Percentiles rank a stretch among this genome's conserved stretches.
phyloP scores from a whole-genome alignment of 164 flowering plant genomes.

The Vitis labrusca region DNA sequence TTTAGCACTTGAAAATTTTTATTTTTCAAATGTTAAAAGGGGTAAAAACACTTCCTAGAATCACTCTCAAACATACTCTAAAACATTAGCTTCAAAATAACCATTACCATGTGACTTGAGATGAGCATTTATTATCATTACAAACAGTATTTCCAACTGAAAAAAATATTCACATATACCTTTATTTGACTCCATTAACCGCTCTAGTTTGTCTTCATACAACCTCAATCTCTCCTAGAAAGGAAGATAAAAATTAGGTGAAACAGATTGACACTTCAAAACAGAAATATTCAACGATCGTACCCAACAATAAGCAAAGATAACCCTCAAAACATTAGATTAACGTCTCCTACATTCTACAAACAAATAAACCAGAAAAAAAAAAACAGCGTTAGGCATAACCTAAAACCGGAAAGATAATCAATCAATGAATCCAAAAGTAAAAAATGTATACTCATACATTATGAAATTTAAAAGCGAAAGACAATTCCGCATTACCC shows the following conservation, averaged over 20 bases:
- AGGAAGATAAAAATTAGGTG: slow-evolving; percentile 1
- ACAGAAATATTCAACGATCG: neutral
- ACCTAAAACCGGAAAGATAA: neutral
- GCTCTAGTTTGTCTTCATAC: slow-evolving; percentile 78
- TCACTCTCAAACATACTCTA: no score
- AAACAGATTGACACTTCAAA: neutral
- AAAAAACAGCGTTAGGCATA: neutral
- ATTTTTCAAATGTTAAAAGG: no score
- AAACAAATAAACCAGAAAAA: neutral
- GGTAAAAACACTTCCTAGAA: no score
- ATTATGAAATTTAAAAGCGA: neutral
- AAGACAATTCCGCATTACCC: neutral
- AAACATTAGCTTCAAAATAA: neutral
- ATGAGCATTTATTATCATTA: neutral
- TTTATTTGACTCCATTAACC: slow-evolving; percentile 58
- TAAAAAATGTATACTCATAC: no score
- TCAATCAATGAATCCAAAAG: no score
- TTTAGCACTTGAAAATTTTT: no score
- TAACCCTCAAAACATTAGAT: no score
- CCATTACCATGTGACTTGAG: neutral
- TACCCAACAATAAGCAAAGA: neutral
- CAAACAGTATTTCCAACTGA: neutral
- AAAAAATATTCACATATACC: slow-evolving; percentile 36
- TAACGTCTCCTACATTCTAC: neutral
- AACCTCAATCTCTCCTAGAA: slow-evolving; percentile 76